Base-by-base conservation (phyloP, 345 rosid genomes). In the Hibiscus mutabilis region DNA sequence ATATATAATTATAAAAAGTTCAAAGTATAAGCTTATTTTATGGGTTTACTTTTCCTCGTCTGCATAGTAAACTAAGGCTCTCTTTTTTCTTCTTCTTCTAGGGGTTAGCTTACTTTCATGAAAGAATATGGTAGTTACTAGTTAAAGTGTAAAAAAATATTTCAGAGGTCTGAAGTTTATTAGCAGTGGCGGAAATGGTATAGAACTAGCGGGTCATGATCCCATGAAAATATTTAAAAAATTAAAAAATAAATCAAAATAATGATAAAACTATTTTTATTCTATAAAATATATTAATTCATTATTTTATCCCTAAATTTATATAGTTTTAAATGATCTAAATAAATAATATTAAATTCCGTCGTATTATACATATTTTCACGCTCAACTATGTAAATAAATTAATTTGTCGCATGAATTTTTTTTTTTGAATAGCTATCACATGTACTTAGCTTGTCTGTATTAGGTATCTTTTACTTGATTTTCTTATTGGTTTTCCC, bases 31-130 rank as follows among this genome's bases (percentile, higher is more conserved):
- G 49, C 64, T 58, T 72, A 37, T 74, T 29, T 18, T 67, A 66
- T 13, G 51, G 51, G 42, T 71, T 66, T 76, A 68, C 2, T 33
- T 44, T 69, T 59, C 64, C n/a, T 49, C 6, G 15, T 14, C 18
- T 19, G 59, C 57, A 27, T 14, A n/a, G 46, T 67, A 67, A 74
- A 31, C 70, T 69, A 77, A 70, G 70, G 78, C 9, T 29, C 33
- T 29, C n/a, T n/a, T 4, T 29, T 29, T 29, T 29, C 5, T 3
- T 29, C 33, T 51, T 58, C 40, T 60, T 71, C 64, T 78, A 9
- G 85, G 83, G 81, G 80, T 82, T 74, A 81, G 70, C 65, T 47
- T 5, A 47, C 76, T 84, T 81, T 73, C 77, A 18, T 59, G 63
- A 78, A 82, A 84, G 33, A 29, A 29, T 29, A 29, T 29, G 33